Conservation (phyloP, 2,329 filamentous ascomycete species). For the Monosporascus sp. region DNA sequence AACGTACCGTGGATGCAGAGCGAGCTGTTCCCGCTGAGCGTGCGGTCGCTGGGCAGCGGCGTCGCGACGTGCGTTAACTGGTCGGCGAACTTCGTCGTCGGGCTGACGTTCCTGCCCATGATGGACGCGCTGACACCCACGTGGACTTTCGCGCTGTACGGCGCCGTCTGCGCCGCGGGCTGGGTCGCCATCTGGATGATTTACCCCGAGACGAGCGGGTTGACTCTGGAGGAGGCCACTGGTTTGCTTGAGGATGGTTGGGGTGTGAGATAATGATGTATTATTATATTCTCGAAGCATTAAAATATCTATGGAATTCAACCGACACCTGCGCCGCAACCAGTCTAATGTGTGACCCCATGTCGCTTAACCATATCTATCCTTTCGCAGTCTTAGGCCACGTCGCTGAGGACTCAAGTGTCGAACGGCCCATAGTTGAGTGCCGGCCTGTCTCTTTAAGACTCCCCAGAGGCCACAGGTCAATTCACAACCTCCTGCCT, state of each 20-base stretch:
- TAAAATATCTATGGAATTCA: too few species aligned
- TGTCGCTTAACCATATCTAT: background rate
- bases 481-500: background rate
- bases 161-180: constrained; percentile 61
- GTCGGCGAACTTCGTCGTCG: constrained; percentile 80
- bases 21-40: constrained; percentile 78
- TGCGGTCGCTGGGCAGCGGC: constrained; percentile 68
- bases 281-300: background rate
- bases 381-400: too few species aligned
- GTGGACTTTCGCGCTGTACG: constrained; percentile 81
- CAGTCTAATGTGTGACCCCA: background rate
- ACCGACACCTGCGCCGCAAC: too few species aligned
- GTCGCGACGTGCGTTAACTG: constrained; percentile 79
- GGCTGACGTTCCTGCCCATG: constrained; percentile 81
- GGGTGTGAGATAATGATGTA: constrained; percentile 53
- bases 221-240: constrained; percentile 77
- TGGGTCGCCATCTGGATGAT: constrained; percentile 67
- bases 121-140: constrained; percentile 70
- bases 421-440: background rate
- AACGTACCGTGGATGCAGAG: constrained; percentile 96
- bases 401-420: too few species aligned
- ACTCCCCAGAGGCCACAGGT: background rate
- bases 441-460: background rate
- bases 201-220: constrained; percentile 81
- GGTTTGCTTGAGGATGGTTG: constrained; percentile 66